Percentiles rank a stretch among this genome's conserved stretches.
Evolutionary conservation across 2,329 filamentous ascomycete species (phyloP).

Genomic region (Xylaria sp.): DNA sequence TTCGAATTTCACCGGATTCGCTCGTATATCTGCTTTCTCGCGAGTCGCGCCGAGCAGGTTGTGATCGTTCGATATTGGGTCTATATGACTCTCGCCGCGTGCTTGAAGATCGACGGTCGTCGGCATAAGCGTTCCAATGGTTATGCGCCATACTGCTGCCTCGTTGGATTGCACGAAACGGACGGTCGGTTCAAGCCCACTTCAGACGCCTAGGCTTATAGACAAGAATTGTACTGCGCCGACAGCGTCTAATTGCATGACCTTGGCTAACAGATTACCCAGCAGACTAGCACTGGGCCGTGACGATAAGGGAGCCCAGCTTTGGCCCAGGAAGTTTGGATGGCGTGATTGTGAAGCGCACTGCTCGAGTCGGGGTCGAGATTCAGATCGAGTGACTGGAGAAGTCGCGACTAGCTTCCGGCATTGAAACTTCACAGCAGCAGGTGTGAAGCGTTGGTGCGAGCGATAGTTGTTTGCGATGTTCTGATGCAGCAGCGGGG

Average conservation of each 20-base stretch:
- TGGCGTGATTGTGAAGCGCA: background rate
- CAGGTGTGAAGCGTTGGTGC: background rate
- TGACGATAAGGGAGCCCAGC: background rate
- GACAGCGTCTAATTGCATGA: conserved; percentile 31
- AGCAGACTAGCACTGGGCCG: background rate
- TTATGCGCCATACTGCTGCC: conserved; percentile 20
- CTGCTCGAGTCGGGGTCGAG: background rate
- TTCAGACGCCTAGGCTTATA: conserved; percentile 19
- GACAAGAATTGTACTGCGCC: conserved; percentile 21
- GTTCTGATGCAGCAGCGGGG: background rate
- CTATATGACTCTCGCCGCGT: conserved; percentile 21
- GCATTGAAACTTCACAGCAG: background rate
- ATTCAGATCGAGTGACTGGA: background rate
- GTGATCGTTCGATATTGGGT: conserved; percentile 32
- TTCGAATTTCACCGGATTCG: conserved; percentile 4
- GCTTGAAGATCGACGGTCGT: conserved; percentile 23
- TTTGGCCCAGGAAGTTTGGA: background rate
- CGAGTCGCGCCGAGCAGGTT: conserved; percentile 24
- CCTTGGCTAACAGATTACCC: conserved; percentile 8
- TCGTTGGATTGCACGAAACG: background rate
- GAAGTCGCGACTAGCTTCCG: background rate
- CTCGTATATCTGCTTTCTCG: conserved; percentile 10
- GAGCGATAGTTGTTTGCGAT: background rate
- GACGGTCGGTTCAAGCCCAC: background rate
- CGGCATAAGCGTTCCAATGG: conserved; percentile 22